Evolutionary conservation across 177 flowering plant genomes (phyloP), one percentile per base, ranked within the genome.

Genomic region (Telopea speciosissima): DNA sequence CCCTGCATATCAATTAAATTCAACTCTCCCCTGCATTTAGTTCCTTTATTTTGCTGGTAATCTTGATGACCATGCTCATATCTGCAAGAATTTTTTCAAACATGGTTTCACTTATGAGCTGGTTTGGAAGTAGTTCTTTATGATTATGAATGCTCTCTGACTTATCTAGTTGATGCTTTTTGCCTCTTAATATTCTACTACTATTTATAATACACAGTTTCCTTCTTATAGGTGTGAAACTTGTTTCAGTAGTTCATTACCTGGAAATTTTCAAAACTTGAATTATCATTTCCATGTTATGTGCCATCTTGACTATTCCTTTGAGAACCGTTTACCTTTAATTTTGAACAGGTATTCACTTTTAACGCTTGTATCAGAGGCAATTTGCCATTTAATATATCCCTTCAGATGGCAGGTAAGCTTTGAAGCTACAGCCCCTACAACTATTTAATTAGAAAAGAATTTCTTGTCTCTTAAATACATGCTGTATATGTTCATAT

Each of bases 341-440:
- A 45, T 25, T 67, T 68, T 54, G 72, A 72, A 78, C 90, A 93
- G 98, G 84, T 92, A 92, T 80, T 89, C 98, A 42, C 85, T 93
- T 70, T 63, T 91, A 70, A 92, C 97, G 25, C 84, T 93, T 68
- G 96, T 85, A 62, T 93, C 97, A 19, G 98, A 93, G 80, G 97
- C 96, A 75, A 88, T 93, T 64, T 91, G 96, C 78, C 96, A 91
- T 84, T 85, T 92, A 70, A 86, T 93, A 45, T 91, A 89, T 84
- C 98, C 98, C 75, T 92, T 93, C 74, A 79, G 96, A 65, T 93
- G 98, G 97, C 97, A 92, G 97, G 98, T 93, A 73, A 19, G 73
- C 58, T 70, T 67, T 69, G 59, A 67, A 52, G 3, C 42, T 68
- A 31, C 70, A 10, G 10, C 8, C 26, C 5, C 9, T 36, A 36